Base-by-base conservation (phyloP, 352 stramenopile species). In the Phytophthora boehmeriae region DNA sequence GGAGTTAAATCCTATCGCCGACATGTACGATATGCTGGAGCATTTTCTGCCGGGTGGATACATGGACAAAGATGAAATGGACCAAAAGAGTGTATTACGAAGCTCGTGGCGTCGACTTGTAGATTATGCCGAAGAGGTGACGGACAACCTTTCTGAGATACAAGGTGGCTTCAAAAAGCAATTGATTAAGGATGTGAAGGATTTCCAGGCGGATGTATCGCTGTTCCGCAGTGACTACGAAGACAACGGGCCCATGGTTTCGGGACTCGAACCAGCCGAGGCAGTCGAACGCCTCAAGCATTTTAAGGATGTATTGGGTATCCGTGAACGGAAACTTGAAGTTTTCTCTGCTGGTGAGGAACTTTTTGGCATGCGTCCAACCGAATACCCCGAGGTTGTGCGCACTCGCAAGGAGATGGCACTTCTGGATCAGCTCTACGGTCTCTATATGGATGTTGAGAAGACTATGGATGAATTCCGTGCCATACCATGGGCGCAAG, bases 21-120 rank as follows among this genome's bases (percentile, higher is more conserved):
- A 96, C 61, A 96, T 96, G 88, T 97, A 96, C 58, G 71, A 88
- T 4, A 94, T 97, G 88, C 78, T 97, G 6, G 88, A 96, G 55
- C 83, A 94, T 39, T 96, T 90, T 44, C 54, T 97, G 1, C 89
- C 89, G 16, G 88, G 81, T 19, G 88, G 88, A 8, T 86, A 90
- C 59, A 92, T 96, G 69, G 84, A 96, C 57, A 89, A 91, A 42
- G 83, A 92, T 42, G 89, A 98, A 64, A 95, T 98, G 67, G 89
- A 97, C 43, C 83, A 97, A 55, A 97, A 97, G 62, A 95, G 77
- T 44, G 76, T 96, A 1, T 66, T 97, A 22, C 83, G 86, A 4
- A 78, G 78, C 19, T 80, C 75, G 13, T 98, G 92, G 92, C 74
- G 80, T 5, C 95, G 92, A 47, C 77, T 98, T 8, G 83, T 97